A percentile compares a stretch with the other conserved stretches of the same genome.
These are phyloP conservation scores for Ogataea nitratoaversa DNA, from an alignment of 805 yeast species.

Conservation along the genomic window DNA sequence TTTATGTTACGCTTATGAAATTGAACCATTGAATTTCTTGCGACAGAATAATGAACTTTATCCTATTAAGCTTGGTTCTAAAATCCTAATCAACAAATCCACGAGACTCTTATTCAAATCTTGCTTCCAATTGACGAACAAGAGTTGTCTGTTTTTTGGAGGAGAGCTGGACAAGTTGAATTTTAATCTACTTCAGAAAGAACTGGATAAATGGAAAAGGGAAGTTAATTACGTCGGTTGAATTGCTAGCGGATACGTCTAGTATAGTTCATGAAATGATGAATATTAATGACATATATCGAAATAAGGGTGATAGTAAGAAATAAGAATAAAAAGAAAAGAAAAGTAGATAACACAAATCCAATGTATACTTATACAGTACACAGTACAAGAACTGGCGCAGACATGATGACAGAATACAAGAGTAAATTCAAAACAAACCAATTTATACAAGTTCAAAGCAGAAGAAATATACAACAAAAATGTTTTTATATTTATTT, in stretches of 20 bases:
- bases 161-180: conserved; percentile 29
- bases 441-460: too few species aligned
- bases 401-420: background rate
- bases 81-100: conserved; percentile 46
- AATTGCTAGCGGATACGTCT: background rate
- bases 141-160: conserved; percentile 23
- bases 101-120: conserved; percentile 46
- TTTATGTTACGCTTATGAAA: conserved; percentile 54
- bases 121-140: conserved; percentile 31
- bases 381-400: too few species aligned
- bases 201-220: conserved; percentile 35
- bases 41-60: conserved; percentile 18
- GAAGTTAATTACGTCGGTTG: conserved; percentile 22
- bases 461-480: too few species aligned
- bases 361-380: background rate
- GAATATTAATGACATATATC: too few species aligned
- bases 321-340: too few species aligned
- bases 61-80: conserved; percentile 53
- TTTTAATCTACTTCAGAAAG: conserved; percentile 25
- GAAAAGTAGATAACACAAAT: background rate
- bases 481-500: too few species aligned
- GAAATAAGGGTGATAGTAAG: too few species aligned
- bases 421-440: background rate
- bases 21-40: conserved; percentile 48
- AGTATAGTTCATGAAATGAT: background rate